These are phyloP conservation scores for Phytophthora fragariaefolia DNA, from an alignment of 352 stramenopile genomes.

Conservation along the genomic window DNA sequence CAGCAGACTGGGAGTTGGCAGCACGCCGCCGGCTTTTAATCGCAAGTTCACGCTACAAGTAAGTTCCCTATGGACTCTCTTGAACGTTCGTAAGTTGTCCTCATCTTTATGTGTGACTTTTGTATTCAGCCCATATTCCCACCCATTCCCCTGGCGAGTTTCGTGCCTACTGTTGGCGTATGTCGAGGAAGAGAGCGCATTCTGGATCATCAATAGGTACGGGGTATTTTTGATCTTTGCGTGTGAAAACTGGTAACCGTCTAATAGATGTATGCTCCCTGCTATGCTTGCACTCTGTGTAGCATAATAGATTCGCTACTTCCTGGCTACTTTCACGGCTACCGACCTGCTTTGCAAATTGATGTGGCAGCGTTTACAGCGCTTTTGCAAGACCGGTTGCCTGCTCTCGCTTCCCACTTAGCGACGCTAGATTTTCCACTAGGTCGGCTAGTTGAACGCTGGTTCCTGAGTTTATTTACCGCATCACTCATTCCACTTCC, in stretches of 20 bases:
- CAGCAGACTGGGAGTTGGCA: slow-evolving; percentile 62
- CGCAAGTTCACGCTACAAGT: slow-evolving; percentile 78
- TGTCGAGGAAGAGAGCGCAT: slow-evolving; percentile 78
- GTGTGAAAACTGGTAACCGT: not conserved
- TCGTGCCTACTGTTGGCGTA: slow-evolving; percentile 75
- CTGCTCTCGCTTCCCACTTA: slow-evolving; percentile 63
- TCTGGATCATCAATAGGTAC: slow-evolving; percentile 87
- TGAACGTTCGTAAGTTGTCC: not conserved
- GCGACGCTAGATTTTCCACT: slow-evolving; percentile 57
- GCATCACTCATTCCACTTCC: slow-evolving; percentile 66
- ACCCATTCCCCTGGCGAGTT: slow-evolving; percentile 77
- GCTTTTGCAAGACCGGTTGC: slow-evolving; percentile 59
- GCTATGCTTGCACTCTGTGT: slow-evolving; percentile 1
- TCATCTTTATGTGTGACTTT: not conserved
- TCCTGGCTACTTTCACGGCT: slow-evolving; percentile 80
- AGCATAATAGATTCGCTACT: slow-evolving; percentile 75
- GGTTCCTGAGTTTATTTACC: slow-evolving; percentile 84
- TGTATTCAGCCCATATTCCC: slow-evolving; percentile 62
- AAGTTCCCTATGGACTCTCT: slow-evolving; percentile 9
- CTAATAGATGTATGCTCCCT: not conserved
- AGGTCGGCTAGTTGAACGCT: slow-evolving; percentile 64
- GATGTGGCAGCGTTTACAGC: slow-evolving; percentile 64
- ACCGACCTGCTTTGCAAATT: slow-evolving; percentile 74
- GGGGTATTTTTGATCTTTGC: not conserved
- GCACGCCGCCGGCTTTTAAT: slow-evolving; percentile 71